Base-by-base conservation (phyloP, 208 protist species). In the Polymyxa betae region DNA sequence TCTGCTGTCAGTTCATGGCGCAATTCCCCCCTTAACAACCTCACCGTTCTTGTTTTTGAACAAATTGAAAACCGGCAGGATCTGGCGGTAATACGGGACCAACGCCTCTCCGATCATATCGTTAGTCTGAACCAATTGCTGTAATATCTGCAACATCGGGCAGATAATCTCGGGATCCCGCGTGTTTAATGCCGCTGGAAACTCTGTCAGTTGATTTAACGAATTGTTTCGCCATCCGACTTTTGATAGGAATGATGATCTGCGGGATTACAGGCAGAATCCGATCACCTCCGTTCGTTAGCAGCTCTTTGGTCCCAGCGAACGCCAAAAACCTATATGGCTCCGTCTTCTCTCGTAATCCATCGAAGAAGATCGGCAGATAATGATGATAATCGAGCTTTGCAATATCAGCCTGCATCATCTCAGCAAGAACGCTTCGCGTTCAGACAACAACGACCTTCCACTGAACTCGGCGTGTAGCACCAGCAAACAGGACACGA, bases 371-470 rank as follows among this genome's bases (percentile, higher is more conserved):
- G 92, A 99, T 98, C 41, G 98, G 98, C 29, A 99, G 95, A 94
- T 98, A 99, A 93, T 99, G 98, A 92, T 99, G 97, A 93, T 98
- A 99, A 93, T 99, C 98, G 54, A 99, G 94, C 94, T 98, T 97
- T 46, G 97, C 95, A 29, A 98, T 95, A 89, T 98, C 72, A 82
- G 72, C 72, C 49, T 60, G 49, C 49, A 60, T 60, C 49, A 60
- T 60, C 24, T 24, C 12, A 29, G 24, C 24, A 5, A 5, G 24
- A 60, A 29, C 24, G 49, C 49, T 60, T 5, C 49, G 5, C 24
- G 5, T 5, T 29, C 12, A 60, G 24, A 5, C 49, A 5, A 60
- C 12, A 24, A 29, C 24, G 5, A 60, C 49, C 40, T 82, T 82
- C 72, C 72, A 82, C 72, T 82, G 72, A n/a, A 82, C 72, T 35